Percentiles rank a stretch among this genome's conserved stretches.
Conservation (phyloP, 2,329 filamentous ascomycete species). For the Epichloe scottii region DNA sequence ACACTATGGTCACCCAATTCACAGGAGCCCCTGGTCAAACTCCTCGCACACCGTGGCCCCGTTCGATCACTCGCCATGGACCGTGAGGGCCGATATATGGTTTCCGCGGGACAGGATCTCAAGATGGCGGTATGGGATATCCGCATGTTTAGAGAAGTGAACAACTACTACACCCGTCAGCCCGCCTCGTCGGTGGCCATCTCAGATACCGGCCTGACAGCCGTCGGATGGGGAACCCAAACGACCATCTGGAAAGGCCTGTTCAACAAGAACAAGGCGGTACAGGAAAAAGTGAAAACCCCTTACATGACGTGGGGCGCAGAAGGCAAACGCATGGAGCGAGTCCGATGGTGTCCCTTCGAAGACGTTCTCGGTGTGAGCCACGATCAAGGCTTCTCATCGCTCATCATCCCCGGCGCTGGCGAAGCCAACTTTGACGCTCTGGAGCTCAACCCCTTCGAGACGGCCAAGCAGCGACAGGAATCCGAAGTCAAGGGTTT, state of each 20-base stretch:
- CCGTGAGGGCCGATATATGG: slow-evolving; percentile 88
- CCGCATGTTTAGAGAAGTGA: slow-evolving; percentile 83
- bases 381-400: slow-evolving; percentile 78
- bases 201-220: slow-evolving; percentile 77
- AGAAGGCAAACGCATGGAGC: slow-evolving; percentile 68
- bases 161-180: slow-evolving; percentile 72
- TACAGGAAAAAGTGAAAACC: slow-evolving; percentile 68
- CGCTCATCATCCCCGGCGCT: slow-evolving; percentile 82
- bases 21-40: slow-evolving; percentile 74
- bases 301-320: slow-evolving; percentile 93
- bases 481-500: slow-evolving; percentile 82
- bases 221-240: slow-evolving; percentile 83
- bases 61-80: slow-evolving; percentile 79
- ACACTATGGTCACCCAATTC: slow-evolving; percentile 94
- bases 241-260: slow-evolving; percentile 85
- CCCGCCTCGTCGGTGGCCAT: slow-evolving; percentile 78
- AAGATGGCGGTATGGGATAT: slow-evolving; percentile 96
- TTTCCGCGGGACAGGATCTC: slow-evolving; percentile 77
- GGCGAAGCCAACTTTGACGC: slow-evolving; percentile 95
- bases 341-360: slow-evolving; percentile 83
- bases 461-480: slow-evolving; percentile 82
- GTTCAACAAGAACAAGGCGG: slow-evolving; percentile 58
- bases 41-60: slow-evolving; percentile 79
- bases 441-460: slow-evolving; percentile 88
- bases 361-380: slow-evolving; percentile 84